These are phyloP conservation scores for Aspergillus arachidicola DNA, from an alignment of 2,329 filamentous ascomycete species.

Conservation along the genomic window DNA sequence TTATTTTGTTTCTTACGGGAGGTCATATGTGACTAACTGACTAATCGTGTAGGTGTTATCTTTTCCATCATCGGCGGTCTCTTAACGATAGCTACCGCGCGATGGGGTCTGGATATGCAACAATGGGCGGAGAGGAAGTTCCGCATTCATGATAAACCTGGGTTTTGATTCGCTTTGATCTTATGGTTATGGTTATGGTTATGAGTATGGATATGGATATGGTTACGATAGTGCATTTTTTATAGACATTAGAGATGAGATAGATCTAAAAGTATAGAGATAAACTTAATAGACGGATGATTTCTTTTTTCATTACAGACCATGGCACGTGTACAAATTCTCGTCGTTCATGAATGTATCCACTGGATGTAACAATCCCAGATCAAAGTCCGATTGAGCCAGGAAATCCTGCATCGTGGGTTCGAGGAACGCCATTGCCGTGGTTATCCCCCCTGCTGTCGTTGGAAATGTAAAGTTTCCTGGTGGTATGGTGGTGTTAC, in stretches of 20 bases:
- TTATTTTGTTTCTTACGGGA: constrained; percentile 5
- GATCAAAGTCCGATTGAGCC: constrained; percentile 41
- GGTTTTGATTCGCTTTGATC: constrained; percentile 8
- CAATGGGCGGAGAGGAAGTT: constrained; percentile 33
- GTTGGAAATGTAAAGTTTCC: background rate
- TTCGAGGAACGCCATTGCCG: constrained; percentile 41
- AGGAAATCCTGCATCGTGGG: constrained; percentile 45
- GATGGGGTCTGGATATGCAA: constrained; percentile 38
- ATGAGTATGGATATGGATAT: too few species aligned
- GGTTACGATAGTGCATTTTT: background rate
- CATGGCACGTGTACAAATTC: constrained; percentile 34
- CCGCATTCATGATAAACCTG: constrained; percentile 20
- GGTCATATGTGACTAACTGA: background rate
- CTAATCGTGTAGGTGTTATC: constrained; percentile 25
- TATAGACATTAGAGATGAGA: constrained; percentile 2
- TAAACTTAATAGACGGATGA: background rate
- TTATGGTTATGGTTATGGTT: background rate
- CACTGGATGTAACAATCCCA: constrained; percentile 38
- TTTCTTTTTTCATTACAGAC: constrained; percentile 16
- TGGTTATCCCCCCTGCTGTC: constrained; percentile 35
- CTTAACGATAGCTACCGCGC: constrained; percentile 31
- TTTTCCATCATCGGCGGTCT: constrained; percentile 32
- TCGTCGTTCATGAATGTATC: constrained; percentile 40
- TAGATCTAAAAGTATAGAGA: background rate
- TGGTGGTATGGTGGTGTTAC: background rate